Base-by-base conservation (phyloP, 225 moss, liverwort and hornwort species). In the Lunularia cruciata region DNA sequence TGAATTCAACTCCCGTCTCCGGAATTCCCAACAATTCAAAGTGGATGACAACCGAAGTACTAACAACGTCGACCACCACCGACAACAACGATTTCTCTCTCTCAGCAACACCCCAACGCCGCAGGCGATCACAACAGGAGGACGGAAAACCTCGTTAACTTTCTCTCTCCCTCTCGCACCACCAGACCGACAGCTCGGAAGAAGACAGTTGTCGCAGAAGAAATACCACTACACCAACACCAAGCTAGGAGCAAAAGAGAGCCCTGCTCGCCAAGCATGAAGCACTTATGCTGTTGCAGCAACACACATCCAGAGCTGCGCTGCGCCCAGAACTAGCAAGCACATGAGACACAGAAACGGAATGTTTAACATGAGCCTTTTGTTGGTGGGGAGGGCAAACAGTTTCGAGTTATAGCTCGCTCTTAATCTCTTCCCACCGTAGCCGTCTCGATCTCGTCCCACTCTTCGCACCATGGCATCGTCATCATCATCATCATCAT, bases 331-430 rank as follows among this genome's bases (percentile, higher is more conserved):
- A 27, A 54, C 54, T 12, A 54, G 54, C 26, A 61, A 61, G 45
- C 67, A 67, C 67, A 67, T 51, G 67, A 67, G 49, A 67, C 67
- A 51, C 49, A 67, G 34, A 36, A 67, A 51, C 31, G 35, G 67
- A 67, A 67, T 67, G 67, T 67, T 51, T 51, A 67, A 20, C 67
- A n/a, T 33, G 51, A 51, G 36, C 34, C 47, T 65, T 45, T 63
- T 63, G 63, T 27, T 63, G 63, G 27, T 63, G 43, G 16, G 5
- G 0, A 12, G 28, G 14, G 13, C 19, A 19, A 45, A n/a, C 65
- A 23, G 19, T 46, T 45, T 15, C n/a, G 19, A 38, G 27, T 63
- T 43, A 27, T 42, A 63, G 28, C 45, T 18, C 20, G 20, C 43
- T 39, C 61, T 61, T 61, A 61, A 61, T 39, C 38, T 22, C 60